Evolutionary conservation across 225 moss, liverwort and hornwort species (phyloP).

Genomic region (Climacium dendroides): DNA sequence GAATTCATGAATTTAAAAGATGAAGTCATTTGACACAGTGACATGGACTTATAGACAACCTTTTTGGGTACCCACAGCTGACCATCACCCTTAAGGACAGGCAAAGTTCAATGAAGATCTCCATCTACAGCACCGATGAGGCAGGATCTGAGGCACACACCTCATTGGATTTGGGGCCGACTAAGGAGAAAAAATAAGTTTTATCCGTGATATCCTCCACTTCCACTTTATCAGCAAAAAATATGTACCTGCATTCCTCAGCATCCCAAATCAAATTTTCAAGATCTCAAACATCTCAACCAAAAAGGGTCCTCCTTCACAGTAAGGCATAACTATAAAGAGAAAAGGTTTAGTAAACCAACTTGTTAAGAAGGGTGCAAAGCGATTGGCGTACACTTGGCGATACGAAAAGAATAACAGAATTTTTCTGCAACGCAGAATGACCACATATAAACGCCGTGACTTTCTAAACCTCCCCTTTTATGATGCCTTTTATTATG

Average conservation of each 20-base stretch:
- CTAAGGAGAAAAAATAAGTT: conserved; percentile 68
- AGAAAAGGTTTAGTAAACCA: conserved; percentile 1
- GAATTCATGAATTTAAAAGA: too few species aligned
- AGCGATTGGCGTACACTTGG: conserved; percentile 53
- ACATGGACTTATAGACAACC: too few species aligned
- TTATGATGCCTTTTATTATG: not conserved
- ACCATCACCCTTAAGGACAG: too few species aligned
- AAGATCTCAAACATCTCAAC: not conserved
- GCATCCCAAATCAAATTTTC: not conserved
- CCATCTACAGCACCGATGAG: not conserved
- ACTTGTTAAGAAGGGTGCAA: conserved; percentile 71
- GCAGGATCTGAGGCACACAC: conserved; percentile 20
- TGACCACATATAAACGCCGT: not conserved
- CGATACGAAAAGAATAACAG: conserved; percentile 76
- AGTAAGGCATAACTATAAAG: not conserved
- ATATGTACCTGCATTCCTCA: conserved; percentile 65
- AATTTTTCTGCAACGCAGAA: conserved; percentile 42
- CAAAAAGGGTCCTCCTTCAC: not conserved
- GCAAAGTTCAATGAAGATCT: not conserved
- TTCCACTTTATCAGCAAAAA: conserved; percentile 92
- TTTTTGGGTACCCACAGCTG: too few species aligned
- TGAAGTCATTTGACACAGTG: too few species aligned
- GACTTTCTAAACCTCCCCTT: not conserved
- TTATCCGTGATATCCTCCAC: conserved; percentile 88
- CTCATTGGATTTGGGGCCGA: conserved; percentile 74